Percentiles rank a stretch among this genome's conserved stretches.
These are phyloP conservation scores for Carpinus viminea DNA, from an alignment of 306 rosid species.

Conservation along the genomic window DNA sequence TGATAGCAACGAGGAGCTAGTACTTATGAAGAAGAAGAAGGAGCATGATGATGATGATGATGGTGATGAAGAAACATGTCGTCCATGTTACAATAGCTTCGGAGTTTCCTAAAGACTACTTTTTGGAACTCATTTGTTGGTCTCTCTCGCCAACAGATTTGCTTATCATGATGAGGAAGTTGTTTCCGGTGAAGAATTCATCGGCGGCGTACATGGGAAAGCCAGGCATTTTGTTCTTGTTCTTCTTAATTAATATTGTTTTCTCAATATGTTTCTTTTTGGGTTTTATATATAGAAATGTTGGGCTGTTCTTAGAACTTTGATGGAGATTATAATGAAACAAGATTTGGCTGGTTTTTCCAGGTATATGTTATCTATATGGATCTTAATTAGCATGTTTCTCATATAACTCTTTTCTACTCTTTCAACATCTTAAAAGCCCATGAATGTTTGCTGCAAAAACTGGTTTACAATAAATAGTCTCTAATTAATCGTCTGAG, in stretches of 20 bases:
- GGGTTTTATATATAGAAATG: slow-evolving; percentile 17
- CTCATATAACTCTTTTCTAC: too few species aligned
- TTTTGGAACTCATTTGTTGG: slow-evolving; percentile 31
- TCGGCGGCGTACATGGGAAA: slow-evolving; percentile 89
- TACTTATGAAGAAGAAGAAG: slow-evolving; percentile 33
- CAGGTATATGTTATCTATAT: background rate
- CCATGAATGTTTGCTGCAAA: background rate
- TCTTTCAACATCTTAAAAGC: background rate
- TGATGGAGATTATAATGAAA: slow-evolving; percentile 31
- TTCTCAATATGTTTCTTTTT: slow-evolving; percentile 8
- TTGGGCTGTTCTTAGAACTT: slow-evolving; percentile 28
- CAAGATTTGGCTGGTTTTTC: slow-evolving; percentile 67
- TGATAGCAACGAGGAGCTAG: slow-evolving; percentile 18
- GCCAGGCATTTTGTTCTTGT: slow-evolving; percentile 78
- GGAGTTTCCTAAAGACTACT: slow-evolving; percentile 23
- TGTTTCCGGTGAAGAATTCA: slow-evolving; percentile 48
- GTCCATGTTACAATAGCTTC: slow-evolving; percentile 6
- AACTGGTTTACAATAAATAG: background rate
- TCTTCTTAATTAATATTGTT: slow-evolving; percentile 23
- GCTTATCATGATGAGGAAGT: slow-evolving; percentile 24
- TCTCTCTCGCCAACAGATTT: slow-evolving; percentile 24
- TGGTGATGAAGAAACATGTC: background rate
- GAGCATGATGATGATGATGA: background rate
- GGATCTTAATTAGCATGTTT: background rate
- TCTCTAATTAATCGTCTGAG: background rate